Evolutionary conservation across 1,139 yeast genomes (phyloP).

Genomic region (Geotrichum macrosporum): DNA sequence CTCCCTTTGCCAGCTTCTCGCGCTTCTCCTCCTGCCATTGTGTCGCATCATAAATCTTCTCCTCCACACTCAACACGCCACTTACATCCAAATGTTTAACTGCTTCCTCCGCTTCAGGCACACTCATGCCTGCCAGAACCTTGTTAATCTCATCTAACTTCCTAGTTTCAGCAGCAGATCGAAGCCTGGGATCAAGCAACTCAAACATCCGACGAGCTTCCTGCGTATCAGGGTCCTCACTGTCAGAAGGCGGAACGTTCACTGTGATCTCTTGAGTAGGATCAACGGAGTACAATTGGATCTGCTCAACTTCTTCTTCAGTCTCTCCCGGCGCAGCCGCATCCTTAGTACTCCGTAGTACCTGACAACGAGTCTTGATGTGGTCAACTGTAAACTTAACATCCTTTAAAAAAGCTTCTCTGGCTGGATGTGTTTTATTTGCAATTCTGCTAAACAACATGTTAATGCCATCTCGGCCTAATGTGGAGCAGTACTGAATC

Average conservation of each 20-base stretch:
- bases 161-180: conserved; percentile 66
- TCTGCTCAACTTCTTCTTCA: conserved; percentile 76
- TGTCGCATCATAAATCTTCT: conserved; percentile 66
- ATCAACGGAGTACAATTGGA: conserved; percentile 84
- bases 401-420: conserved; percentile 64
- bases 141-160: conserved; percentile 75
- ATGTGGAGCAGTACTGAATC: conserved; percentile 68
- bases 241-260: conserved; percentile 57
- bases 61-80: conserved; percentile 78
- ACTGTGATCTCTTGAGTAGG: conserved; percentile 75
- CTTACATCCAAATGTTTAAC: conserved; percentile 73
- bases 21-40: conserved; percentile 55
- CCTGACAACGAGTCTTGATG: conserved; percentile 66
- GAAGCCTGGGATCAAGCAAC: conserved; percentile 52
- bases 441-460: conserved; percentile 65
- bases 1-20: conserved; percentile 18
- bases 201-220: conserved; percentile 42
- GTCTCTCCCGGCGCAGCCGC: conserved; percentile 44
- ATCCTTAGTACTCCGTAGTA: conserved; percentile 50
- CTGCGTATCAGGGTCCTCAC: conserved; percentile 44
- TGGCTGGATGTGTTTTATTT: conserved; percentile 54
- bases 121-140: conserved; percentile 69
- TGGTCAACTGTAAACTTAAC: conserved; percentile 67
- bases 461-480: conserved; percentile 56
- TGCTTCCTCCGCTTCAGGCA: conserved; percentile 75